Base-by-base conservation (phyloP, 202 grass and related monocot genomes). In the Carex arenaria region DNA sequence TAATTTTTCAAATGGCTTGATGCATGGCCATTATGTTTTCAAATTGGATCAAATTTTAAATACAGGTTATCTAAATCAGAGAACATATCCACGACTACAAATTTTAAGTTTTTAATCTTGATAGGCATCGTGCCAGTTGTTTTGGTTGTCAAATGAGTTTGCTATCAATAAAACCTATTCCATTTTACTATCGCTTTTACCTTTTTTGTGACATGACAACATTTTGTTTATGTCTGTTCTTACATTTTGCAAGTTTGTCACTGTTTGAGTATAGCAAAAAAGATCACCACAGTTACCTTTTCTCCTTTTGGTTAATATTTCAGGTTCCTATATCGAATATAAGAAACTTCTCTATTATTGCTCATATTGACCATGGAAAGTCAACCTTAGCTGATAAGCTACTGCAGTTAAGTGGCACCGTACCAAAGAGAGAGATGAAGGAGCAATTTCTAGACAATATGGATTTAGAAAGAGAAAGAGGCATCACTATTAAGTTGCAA, bases 301-400 rank as follows among this genome's bases (percentile, higher is more conserved):
- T 38, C 52, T n/a, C 55, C 3, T 61, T 79, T 81, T 45, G 18
- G 1, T 64, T 26, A 56, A 61, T 18, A 42, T 75, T 82, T 40
- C 73, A 98, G 95, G 95, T 98, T 65, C 95, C 92, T 15, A 90
- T 98, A 85, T 90, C 91, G 56, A 98, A 98, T 85, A 98, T 98
- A 78, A 95, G 95, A 89, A 98, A 98, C 61, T 98, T 98, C 80
- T 89, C 82, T 69, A 95, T 98, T 72, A 98, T 98, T 82, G 95
- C 92, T 3, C 95, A 98, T 42, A 98, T 98, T 81, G 95, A 98
- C 84, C 95, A 98, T 49, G 92, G 95, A 42, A 98, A 98, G 68
- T 98, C 95, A 22, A 98, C 95, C n/a, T 90, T 98, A 85, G 95
- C 95, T 4, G 95, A 98, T 90, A 98, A 98, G 85, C 82, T 98